Evolutionary conservation across 2,329 filamentous ascomycete genomes (phyloP).

Genomic region (Colletotrichum karsti): DNA sequence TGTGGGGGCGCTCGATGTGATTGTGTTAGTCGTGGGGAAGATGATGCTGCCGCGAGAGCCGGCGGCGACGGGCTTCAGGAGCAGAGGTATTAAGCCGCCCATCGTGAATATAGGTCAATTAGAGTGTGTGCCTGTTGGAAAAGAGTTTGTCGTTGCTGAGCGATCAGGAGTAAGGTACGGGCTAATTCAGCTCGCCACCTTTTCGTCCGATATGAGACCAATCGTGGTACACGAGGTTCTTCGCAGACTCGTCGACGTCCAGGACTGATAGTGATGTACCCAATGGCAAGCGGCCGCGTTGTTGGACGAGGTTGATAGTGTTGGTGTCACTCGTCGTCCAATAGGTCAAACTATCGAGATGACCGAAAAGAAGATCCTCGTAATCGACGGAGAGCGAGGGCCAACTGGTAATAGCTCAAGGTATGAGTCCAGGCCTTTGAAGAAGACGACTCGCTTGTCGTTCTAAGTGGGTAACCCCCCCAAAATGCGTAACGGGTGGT

Average conservation of each 20-base stretch:
- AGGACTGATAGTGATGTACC: not conserved
- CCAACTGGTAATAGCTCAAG: not conserved
- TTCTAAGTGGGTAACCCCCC: constrained; percentile 2
- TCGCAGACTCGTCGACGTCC: not conserved
- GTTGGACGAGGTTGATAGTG: not conserved
- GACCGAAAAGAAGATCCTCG: not conserved
- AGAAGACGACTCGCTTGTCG: not conserved
- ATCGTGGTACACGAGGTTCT: not conserved
- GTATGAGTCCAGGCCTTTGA: not conserved
- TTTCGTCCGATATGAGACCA: constrained; percentile 26
- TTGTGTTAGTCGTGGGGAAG: constrained; percentile 28
- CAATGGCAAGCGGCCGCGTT: not conserved
- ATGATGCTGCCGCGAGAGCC: constrained; percentile 30
- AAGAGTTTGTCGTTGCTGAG: not conserved
- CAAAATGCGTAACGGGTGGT: constrained; percentile 18
- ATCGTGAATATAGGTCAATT: constrained; percentile 33
- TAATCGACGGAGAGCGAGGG: not conserved
- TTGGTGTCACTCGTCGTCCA: not conserved
- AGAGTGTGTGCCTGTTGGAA: not conserved
- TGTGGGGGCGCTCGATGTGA: not conserved
- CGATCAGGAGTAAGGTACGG: not conserved
- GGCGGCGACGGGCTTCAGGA: constrained; percentile 34
- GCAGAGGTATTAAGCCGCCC: constrained; percentile 41
- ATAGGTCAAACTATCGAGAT: not conserved
- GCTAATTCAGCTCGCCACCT: constrained; percentile 14